Conservation (phyloP, 192 early-diverging fungal species). For the Geranomyces variabilis region DNA sequence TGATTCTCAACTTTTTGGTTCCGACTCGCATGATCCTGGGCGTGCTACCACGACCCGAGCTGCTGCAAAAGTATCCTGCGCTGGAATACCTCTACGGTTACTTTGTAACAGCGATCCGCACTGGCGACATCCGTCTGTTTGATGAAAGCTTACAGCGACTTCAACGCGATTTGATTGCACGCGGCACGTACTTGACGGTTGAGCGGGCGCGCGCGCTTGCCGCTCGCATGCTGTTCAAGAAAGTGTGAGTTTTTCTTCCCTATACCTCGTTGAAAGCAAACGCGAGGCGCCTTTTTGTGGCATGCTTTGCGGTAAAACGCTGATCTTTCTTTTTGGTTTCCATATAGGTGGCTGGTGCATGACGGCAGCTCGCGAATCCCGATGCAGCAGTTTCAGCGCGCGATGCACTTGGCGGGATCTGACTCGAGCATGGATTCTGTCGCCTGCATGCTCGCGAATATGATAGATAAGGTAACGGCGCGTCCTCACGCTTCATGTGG, state of each 20-base stretch:
- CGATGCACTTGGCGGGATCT: slow-evolving; percentile 63
- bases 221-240: slow-evolving; percentile 76
- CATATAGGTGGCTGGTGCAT: slow-evolving; percentile 52
- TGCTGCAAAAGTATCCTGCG: slow-evolving; percentile 67
- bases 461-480: slow-evolving; percentile 89
- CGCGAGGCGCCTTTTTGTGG: too few species aligned
- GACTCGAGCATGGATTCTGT: slow-evolving; percentile 70
- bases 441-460: slow-evolving; percentile 84
- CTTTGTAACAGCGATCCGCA: slow-evolving; percentile 66
- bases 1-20: slow-evolving; percentile 80
- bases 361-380: slow-evolving; percentile 61
- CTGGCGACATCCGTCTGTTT: slow-evolving; percentile 76
- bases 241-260: slow-evolving; percentile 60
- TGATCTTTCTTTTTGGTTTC: not conserved
- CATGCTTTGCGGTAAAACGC: not conserved
- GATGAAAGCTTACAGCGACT: slow-evolving; percentile 62
- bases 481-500: too few species aligned
- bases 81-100: slow-evolving; percentile 64
- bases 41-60: slow-evolving; percentile 59
- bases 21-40: slow-evolving; percentile 79
- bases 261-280: not conserved
- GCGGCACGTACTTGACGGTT: slow-evolving; percentile 80
- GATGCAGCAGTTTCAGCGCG: slow-evolving; percentile 65
- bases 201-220: slow-evolving; percentile 76
- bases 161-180: slow-evolving; percentile 62